Base-by-base conservation (phyloP, 2,329 filamentous ascomycete species). In the Beauveria asiatica region DNA sequence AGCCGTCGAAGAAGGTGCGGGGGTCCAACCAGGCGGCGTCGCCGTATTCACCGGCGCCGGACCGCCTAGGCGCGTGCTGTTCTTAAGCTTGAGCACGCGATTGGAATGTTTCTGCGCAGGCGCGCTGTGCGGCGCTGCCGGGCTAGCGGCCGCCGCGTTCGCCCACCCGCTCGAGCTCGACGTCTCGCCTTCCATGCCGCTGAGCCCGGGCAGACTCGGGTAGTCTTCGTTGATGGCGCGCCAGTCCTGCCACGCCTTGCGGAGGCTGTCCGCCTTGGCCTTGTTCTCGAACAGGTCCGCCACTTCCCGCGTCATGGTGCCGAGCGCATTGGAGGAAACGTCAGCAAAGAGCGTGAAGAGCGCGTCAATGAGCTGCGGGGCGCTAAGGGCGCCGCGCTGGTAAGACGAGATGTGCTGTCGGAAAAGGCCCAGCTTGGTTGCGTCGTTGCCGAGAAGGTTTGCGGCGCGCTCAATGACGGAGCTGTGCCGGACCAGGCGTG, bases 221-320 rank as follows among this genome's bases (percentile, higher is more conserved):
- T 97, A 97, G 71, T 97, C 92, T 73, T 97, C 92, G 65, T 96
- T 95, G 74, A 96, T 94, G 42, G 92, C 92, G 51, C 90, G 90
- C 90, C 93, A 97, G 73, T 96, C 90, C 66, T 91, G 90, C 92
- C 93, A 97, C 1, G 92, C 90, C 67, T 88, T 88, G 27, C 92
- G 83, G 3, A 99, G 76, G 0, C 78, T 80, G 57, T 88, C 86
- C 1, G 85, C 85, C 70, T 96, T 96, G 19, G 73, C 70, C 54
- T 87, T 81, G 66, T 95, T 88, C 66, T 99, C 93, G 67, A 94
- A 97, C 11, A 99, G 84, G 57, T 97, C 93, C 5, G 93, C 89
- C 3, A 97, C 83, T 70, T 99, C 94, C 63, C 93, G 89, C 63
- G 97, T 83, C 1, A 99, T 81, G 27, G 92, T 97, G 16, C 92